These are phyloP conservation scores for Gaultheria prostrata DNA, from an alignment of 148 eudicot genomes.

Conservation along the genomic window DNA sequence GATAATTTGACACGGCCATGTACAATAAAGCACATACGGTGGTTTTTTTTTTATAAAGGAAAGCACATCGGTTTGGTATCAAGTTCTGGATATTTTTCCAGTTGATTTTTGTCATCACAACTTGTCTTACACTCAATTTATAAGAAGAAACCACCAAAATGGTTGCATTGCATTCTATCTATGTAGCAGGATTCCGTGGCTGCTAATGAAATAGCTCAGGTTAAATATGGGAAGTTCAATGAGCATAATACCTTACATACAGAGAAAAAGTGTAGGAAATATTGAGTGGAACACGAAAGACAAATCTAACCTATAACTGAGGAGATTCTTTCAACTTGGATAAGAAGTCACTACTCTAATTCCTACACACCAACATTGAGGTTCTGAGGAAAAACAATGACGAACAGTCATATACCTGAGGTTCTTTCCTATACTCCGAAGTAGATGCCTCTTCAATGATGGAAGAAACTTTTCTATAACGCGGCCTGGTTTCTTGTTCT, in stretches of 20 bases:
- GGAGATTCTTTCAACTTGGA: background rate
- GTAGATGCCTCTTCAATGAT: background rate
- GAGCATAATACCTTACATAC: background rate
- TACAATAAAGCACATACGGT: background rate
- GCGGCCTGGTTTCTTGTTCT: background rate
- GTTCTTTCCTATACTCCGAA: background rate
- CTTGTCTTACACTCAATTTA: background rate
- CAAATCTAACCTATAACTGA: background rate
- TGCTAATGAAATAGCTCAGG: background rate
- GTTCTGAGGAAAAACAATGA: background rate
- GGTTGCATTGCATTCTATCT: background rate
- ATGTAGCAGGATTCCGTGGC: background rate
- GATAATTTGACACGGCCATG: background rate
- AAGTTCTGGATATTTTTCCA: background rate
- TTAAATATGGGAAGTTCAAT: background rate
- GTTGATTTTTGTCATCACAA: background rate
- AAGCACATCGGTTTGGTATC: background rate
- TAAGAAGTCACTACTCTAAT: background rate
- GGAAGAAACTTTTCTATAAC: background rate
- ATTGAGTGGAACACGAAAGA: background rate
- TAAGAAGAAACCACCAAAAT: background rate
- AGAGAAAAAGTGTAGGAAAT: background rate
- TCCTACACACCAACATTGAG: background rate
- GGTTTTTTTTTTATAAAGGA: background rate
- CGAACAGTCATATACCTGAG: slow-evolving; percentile 15